Evolutionary conservation across 108 stramenopile genomes (phyloP).

Genomic region (Cyclotella kingstonii): DNA sequence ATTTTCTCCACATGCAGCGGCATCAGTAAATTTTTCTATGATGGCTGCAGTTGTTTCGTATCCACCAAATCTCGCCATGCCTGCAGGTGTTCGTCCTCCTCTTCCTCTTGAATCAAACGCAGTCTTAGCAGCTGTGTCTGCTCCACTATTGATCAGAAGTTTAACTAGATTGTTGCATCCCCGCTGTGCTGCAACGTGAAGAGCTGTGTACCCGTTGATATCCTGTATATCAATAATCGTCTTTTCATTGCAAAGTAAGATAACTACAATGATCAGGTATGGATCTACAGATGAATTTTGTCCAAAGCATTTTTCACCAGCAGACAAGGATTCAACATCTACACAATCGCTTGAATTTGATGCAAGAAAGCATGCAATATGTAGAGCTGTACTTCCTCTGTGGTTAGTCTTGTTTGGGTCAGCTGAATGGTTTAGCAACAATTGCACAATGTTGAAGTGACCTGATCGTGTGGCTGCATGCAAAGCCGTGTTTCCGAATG

Average conservation of each 20-base stretch:
- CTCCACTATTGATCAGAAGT: conserved; percentile 17
- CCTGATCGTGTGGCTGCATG: conserved; percentile 15
- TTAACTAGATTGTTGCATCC: conserved; percentile 12
- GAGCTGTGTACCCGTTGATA: conserved; percentile 22
- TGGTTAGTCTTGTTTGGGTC: conserved; percentile 27
- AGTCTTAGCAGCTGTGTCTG: conserved; percentile 2
- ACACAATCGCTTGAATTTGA: not conserved
- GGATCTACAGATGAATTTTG: conserved; percentile 4
- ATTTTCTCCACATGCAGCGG: conserved; percentile 7
- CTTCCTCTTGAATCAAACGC: conserved; percentile 22
- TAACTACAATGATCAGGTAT: conserved; percentile 12
- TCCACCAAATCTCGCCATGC: conserved; percentile 21
- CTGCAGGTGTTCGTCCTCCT: conserved; percentile 16
- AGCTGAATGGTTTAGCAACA: conserved; percentile 17
- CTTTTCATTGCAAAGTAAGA: conserved; percentile 6
- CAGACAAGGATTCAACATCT: not conserved
- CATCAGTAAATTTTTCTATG: conserved; percentile 4
- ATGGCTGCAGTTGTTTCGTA: not conserved
- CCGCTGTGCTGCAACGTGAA: conserved; percentile 33
- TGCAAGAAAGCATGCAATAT: conserved; percentile 15
- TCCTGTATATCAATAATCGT: conserved; percentile 11
- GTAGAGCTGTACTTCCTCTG: conserved; percentile 18
- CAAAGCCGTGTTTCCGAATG: conserved; percentile 26
- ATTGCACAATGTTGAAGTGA: conserved; percentile 8
- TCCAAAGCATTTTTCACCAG: not conserved